Evolutionary conservation across 805 yeast species (phyloP), one percentile per base, ranked within the genome.

Genomic region (Wickerhamomyces pijperi): DNA sequence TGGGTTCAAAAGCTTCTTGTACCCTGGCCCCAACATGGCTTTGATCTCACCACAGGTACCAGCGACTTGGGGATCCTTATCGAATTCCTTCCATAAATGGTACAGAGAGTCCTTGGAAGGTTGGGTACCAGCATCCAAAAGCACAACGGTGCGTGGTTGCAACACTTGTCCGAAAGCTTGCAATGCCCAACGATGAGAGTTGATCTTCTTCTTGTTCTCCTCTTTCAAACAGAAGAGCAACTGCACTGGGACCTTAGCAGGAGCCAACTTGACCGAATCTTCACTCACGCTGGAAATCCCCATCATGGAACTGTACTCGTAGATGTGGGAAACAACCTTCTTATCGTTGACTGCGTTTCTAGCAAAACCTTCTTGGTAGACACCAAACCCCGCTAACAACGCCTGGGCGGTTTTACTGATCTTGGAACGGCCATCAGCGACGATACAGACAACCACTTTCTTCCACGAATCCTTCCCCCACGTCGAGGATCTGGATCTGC

Each of bases 391-490:
- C 13, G 92, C 82, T 56, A 90, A 65, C 23, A 90, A 65, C 8
- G 88, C 87, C 52, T 78, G 74, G 0, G 96, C 73, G 36, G 88
- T 69, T 35, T 82, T 82, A 57, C 85, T 72, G 42, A 90, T 76
- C 49, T 87, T 85, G 13, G 76, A 72, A 51, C 97, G 76, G 44
- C 98, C 98, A 62, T 90, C 98, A 43, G 88, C 82, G 13, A 90
- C 88, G 23, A 90, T 74, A 48, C 85, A 76, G 16, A 92, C 92
- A 11, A 86, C 95, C 28, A 90, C 77, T 53, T 86, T 90, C 50
- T 88, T 86, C 97, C 97, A 90, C 1, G 94, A 77, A 42, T 85
- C 94, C 34, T 76, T 76, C n/a, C 97, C 97, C 98, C 98, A 90
- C 1, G 77, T 71, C 13, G 74, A 71, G 1, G 83, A 75, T 44